Evolutionary conservation across 441 rosid species (phyloP).

Genomic region (Populus trichocarpa): DNA sequence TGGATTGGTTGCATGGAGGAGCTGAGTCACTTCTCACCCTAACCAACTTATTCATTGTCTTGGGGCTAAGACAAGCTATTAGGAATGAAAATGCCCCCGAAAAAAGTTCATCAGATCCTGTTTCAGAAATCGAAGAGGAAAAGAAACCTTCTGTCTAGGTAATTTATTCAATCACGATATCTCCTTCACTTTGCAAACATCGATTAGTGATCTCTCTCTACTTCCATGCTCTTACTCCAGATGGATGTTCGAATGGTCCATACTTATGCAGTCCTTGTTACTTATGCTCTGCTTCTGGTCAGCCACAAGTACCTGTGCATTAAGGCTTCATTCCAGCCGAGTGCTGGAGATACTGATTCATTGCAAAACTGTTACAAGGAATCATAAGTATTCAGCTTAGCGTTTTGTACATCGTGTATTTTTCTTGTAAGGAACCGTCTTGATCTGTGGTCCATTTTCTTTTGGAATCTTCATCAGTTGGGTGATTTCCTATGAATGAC

Average conservation of each 20-base stretch:
- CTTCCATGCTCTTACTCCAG: background rate
- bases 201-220: background rate
- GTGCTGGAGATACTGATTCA: background rate
- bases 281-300: background rate
- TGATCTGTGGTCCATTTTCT: background rate
- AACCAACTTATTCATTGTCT: conserved; percentile 77
- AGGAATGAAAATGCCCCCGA: conserved; percentile 34
- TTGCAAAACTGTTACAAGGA: background rate
- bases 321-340: background rate
- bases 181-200: background rate
- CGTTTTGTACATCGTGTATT: background rate
- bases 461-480: background rate
- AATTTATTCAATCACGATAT: background rate
- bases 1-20: conserved; percentile 91
- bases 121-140: conserved; percentile 24
- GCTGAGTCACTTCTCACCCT: conserved; percentile 83
- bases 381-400: background rate
- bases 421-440: background rate
- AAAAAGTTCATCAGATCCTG: conserved; percentile 21
- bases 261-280: background rate
- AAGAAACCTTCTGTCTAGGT: conserved; percentile 36
- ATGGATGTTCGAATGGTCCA: background rate
- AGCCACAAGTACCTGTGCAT: background rate
- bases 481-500: background rate
- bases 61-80: conserved; percentile 84